Conservation (phyloP, 1,284 basidiomycete species). For the Cryptococcus jaspeensis region DNA sequence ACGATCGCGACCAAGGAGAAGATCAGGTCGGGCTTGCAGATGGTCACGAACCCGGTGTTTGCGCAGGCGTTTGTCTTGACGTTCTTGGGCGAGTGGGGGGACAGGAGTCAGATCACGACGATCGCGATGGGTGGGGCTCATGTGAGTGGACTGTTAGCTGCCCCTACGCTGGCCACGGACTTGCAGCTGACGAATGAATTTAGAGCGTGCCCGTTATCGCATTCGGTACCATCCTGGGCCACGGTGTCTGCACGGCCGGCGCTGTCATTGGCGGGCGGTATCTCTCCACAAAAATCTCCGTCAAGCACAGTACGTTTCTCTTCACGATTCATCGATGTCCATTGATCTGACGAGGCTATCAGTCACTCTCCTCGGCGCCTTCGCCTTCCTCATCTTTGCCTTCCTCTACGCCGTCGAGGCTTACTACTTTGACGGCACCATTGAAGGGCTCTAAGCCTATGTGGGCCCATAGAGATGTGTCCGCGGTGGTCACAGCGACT, state of each 20-base stretch:
- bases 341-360: slow-evolving; percentile 9
- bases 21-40: slow-evolving; percentile 73
- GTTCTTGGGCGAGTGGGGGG: slow-evolving; percentile 98
- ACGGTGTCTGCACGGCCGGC: slow-evolving; percentile 80
- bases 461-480: no score
- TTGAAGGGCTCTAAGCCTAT: not conserved
- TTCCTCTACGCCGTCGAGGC: slow-evolving; percentile 72
- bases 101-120: slow-evolving; percentile 94
- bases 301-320: slow-evolving; percentile 76
- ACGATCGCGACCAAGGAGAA: slow-evolving; percentile 58
- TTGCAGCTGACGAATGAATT: not conserved
- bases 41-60: slow-evolving; percentile 87
- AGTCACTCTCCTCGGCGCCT: slow-evolving; percentile 83
- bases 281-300: slow-evolving; percentile 88
- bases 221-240: slow-evolving; percentile 84
- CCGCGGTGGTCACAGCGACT: no score
- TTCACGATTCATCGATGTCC: not conserved
- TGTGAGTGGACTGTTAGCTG: slow-evolving; percentile 59
- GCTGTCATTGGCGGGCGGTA: slow-evolving; percentile 89
- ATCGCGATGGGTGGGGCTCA: slow-evolving; percentile 95
- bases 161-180: not conserved
- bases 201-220: slow-evolving; percentile 78
- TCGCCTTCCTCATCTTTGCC: slow-evolving; percentile 80
- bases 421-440: slow-evolving; percentile 34
- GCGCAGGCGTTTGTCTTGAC: slow-evolving; percentile 94